These are phyloP conservation scores for Emmonsiellopsis sp. DNA, from an alignment of 2,329 filamentous ascomycete genomes.

Conservation along the genomic window DNA sequence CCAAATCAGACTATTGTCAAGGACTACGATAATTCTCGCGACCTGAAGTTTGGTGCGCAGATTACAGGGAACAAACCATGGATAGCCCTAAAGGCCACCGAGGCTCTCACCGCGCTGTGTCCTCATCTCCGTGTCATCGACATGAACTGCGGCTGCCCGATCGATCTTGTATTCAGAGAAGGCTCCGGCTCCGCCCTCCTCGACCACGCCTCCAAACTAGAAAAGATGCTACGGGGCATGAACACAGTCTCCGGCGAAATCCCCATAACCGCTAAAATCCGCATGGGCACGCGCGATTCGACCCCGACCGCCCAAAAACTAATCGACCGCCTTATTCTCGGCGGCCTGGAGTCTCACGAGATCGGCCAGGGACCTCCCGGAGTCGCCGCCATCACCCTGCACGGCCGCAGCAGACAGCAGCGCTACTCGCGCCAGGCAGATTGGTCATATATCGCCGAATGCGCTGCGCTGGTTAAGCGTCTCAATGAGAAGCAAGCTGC, in stretches of 20 bases:
- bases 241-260: conserved; percentile 83
- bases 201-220: conserved; percentile 77
- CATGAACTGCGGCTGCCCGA: conserved; percentile 93
- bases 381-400: conserved; percentile 88
- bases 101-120: conserved; percentile 65
- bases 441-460: conserved; percentile 90
- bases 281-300: conserved; percentile 76
- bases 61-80: conserved; percentile 89
- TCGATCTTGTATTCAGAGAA: conserved; percentile 81
- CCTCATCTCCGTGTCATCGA: conserved; percentile 85
- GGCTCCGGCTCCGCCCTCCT: conserved; percentile 87
- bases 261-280: conserved; percentile 89
- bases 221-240: conserved; percentile 94
- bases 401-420: conserved; percentile 88
- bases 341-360: conserved; percentile 61
- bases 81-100: conserved; percentile 79
- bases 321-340: conserved; percentile 73
- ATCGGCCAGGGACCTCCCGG: conserved; percentile 63
- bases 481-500: conserved; percentile 61
- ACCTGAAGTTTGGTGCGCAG: conserved; percentile 84
- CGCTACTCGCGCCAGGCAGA: conserved; percentile 88
- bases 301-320: conserved; percentile 71
- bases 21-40: conserved; percentile 71
- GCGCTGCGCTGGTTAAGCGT: conserved; percentile 70
- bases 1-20: conserved; percentile 48